phyloP scores from a whole-genome alignment of 495 filamentous ascomycete genomes.

The Hypoxylon cercidicola region DNA sequence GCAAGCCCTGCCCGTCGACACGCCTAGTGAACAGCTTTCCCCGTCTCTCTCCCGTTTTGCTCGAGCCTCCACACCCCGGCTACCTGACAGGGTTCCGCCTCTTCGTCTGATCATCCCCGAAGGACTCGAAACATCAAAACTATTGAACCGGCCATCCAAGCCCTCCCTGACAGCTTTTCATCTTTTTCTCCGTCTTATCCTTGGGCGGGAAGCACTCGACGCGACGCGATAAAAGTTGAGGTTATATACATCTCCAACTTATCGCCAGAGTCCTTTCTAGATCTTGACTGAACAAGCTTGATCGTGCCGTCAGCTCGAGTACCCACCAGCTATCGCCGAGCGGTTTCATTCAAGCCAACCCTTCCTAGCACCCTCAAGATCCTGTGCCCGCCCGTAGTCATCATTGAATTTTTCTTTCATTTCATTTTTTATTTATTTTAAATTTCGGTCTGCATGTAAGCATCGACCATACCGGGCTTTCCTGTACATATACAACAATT shows the following conservation, averaged over 20 bases:
- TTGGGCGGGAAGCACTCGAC: constrained; percentile 11
- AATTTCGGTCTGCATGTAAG: constrained; percentile 12
- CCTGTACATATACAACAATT: constrained; percentile 23
- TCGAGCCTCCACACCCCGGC: constrained; percentile 37
- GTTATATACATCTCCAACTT: constrained; percentile 5
- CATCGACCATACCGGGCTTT: constrained; percentile 4
- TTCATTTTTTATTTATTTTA: constrained; percentile 5
- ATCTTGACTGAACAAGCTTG: constrained; percentile 13
- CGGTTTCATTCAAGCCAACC: constrained; percentile 21
- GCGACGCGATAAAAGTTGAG: constrained; percentile 1
- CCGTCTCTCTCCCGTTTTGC: constrained; percentile 23
- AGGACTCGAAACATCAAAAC: constrained; percentile 38
- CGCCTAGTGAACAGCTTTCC: constrained; percentile 19
- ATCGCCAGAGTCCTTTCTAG: constrained; percentile 1
- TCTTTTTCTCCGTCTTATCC: constrained; percentile 15
- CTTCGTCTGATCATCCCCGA: constrained; percentile 34
- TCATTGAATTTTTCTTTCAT: constrained; percentile 15
- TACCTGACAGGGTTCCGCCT: constrained; percentile 30
- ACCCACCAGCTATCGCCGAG: constrained; percentile 30
- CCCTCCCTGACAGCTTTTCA: constrained; percentile 15
- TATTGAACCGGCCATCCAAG: constrained; percentile 20
- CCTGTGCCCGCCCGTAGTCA: constrained; percentile 17
- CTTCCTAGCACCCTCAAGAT: constrained; percentile 20
- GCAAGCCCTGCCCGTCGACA: constrained; percentile 35
- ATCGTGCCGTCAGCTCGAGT: constrained; percentile 27